Percentiles rank a stretch among this genome's conserved stretches.
Evolutionary conservation across 768 basidiomycete species (phyloP).

Genomic region (Lenzites betulinus): DNA sequence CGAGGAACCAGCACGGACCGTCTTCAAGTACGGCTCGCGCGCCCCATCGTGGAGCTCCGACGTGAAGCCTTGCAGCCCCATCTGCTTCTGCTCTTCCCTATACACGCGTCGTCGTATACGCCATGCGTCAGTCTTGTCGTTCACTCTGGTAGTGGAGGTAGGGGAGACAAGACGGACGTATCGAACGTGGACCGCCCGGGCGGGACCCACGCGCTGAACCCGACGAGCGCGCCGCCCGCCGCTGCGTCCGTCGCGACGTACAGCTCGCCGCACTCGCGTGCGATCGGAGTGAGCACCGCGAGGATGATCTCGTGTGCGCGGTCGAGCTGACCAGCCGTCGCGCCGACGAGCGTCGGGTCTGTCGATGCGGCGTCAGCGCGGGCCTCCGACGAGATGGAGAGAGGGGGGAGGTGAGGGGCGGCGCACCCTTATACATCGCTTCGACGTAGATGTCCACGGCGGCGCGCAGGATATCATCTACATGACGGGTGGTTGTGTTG

Average conservation of each 20-base stretch:
- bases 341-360: neutral
- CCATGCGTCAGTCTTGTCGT: no score
- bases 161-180: slow-evolving; percentile 9
- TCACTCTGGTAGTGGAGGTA: no score
- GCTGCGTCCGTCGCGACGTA: slow-evolving; percentile 21
- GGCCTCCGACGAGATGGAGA: no score
- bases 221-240: slow-evolving; percentile 13
- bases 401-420: no score
- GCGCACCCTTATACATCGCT: no score
- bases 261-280: slow-evolving; percentile 16
- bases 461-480: neutral
- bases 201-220: slow-evolving; percentile 15
- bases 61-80: neutral
- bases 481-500: neutral
- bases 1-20: neutral
- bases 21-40: neutral
- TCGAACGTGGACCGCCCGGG: slow-evolving; percentile 5
- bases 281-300: slow-evolving; percentile 7
- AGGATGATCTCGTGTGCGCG: neutral
- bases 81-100: neutral
- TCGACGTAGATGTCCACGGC: neutral
- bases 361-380: neutral
- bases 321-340: neutral
- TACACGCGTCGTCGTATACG: no score
- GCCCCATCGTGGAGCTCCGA: neutral